A percentile compares a stretch with the other conserved stretches of the same genome.
These are phyloP conservation scores for Epichloe gansuensis DNA, from an alignment of 2,329 filamentous ascomycete species.

Conservation along the genomic window DNA sequence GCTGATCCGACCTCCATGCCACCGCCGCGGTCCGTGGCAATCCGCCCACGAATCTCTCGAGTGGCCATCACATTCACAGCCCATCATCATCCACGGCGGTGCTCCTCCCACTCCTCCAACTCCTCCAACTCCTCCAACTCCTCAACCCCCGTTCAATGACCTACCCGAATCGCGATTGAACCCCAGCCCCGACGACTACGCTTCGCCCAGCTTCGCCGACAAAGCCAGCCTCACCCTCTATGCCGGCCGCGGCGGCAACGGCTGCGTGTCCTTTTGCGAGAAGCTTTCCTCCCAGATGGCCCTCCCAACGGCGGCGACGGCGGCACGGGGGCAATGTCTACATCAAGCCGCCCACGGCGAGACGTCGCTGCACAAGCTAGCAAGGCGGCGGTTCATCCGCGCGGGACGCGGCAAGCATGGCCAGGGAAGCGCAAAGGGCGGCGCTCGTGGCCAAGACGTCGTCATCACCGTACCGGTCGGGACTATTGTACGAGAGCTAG, in stretches of 20 bases:
- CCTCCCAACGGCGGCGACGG: conserved; percentile 93
- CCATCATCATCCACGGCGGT: neutral
- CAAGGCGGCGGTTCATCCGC: conserved; percentile 60
- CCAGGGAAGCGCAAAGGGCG: conserved; percentile 60
- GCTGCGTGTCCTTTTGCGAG: conserved; percentile 84
- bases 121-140: too few species aligned
- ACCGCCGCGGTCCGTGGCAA: conserved; percentile 2
- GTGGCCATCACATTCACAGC: neutral
- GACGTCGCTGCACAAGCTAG: conserved; percentile 86
- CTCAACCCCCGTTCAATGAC: conserved; percentile 21
- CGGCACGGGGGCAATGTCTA: conserved; percentile 86
- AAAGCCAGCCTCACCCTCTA: conserved; percentile 66
- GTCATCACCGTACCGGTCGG: conserved; percentile 86
- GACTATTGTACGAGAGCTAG: conserved; percentile 76
- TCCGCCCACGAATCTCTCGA: conserved; percentile 3
- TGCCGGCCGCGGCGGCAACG: conserved; percentile 74
- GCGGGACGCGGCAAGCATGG: conserved; percentile 68
- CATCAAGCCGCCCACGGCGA: conserved; percentile 88
- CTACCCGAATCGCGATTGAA: conserved; percentile 53
- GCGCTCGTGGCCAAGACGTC: conserved; percentile 74
- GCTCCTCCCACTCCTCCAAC: conserved; percentile 11
- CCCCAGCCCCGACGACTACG: conserved; percentile 74
- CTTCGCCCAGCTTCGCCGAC: conserved; percentile 73
- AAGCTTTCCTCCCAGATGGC: conserved; percentile 79
- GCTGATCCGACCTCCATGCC: conserved; percentile 3